phyloP scores from a whole-genome alignment of 2,329 filamentous ascomycete species.

The Periconia sp. region DNA sequence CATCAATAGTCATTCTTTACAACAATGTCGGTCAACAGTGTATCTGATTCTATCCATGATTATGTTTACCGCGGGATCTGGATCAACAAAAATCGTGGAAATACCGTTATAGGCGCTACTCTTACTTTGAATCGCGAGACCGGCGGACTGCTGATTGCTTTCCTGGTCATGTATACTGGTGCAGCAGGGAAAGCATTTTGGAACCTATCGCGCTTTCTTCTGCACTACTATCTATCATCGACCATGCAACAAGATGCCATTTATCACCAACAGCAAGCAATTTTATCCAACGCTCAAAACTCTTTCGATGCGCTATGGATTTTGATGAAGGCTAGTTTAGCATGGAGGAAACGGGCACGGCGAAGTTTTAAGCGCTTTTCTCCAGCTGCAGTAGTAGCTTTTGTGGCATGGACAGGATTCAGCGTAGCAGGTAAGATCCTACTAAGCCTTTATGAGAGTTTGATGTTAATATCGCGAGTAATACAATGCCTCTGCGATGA shows the following conservation, averaged over 20 bases:
- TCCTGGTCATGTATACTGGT: slow-evolving; percentile 35
- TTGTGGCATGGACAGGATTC: not conserved
- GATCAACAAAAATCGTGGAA: slow-evolving; percentile 38
- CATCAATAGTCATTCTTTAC: too few relatives aligned
- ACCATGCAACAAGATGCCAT: slow-evolving; percentile 7
- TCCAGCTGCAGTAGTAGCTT: slow-evolving; percentile 13
- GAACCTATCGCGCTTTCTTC: slow-evolving; percentile 7
- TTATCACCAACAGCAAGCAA: slow-evolving; percentile 36
- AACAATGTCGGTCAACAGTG: too few relatives aligned
- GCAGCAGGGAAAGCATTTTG: slow-evolving; percentile 13
- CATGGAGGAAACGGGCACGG: slow-evolving; percentile 17
- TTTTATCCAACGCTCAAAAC: slow-evolving; percentile 35
- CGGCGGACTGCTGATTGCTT: slow-evolving; percentile 38
- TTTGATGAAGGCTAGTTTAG: slow-evolving; percentile 11
- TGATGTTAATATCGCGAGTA: too few relatives aligned
- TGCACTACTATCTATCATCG: slow-evolving; percentile 11
- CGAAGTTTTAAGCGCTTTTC: slow-evolving; percentile 15
- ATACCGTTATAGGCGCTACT: slow-evolving; percentile 28
- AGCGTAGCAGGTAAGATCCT: too few relatives aligned
- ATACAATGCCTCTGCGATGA: too few relatives aligned
- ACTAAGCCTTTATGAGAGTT: too few relatives aligned
- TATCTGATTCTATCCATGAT: too few relatives aligned
- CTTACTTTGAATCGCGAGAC: slow-evolving; percentile 31
- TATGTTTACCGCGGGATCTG: slow-evolving; percentile 32
- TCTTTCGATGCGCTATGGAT: slow-evolving; percentile 20